Base-by-base conservation (phyloP, 2,329 filamentous ascomycete species). In the Phyllosticta citriasiana region DNA sequence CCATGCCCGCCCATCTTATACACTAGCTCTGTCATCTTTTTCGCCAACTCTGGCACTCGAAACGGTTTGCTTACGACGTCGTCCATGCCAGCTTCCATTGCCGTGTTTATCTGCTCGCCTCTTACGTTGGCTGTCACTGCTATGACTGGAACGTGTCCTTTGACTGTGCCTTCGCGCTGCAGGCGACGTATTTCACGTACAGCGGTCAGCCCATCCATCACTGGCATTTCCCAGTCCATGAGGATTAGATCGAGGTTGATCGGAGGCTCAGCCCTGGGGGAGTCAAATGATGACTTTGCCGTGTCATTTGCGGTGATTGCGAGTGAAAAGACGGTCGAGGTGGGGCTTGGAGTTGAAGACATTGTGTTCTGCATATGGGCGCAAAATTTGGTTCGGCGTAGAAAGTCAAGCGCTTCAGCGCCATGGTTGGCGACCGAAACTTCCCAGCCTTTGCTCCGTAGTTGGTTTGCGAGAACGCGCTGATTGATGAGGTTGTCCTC, bases 11-110 rank as follows among this genome's bases (percentile, higher is more conserved):
- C 40, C 40, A 47, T 47, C 40, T 47, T 47, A 16, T 14, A 47
- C 14, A 47, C 40, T 16, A 47, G 40, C 16, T 47, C 40, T 5
- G 16, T 53, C 52, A 25, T 53, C 22, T 27, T 53, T 53, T 47
- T 47, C 14, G 40, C 40, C 40, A 72, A 57, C 55, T 71, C 70
- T 2, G 64, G 63, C 26, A 72, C 68, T 1, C 67, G 63, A 70
- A 92, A 93, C 2, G 89, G 89, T 69, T 93, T 93, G 1, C 87
- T 86, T 33, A 93, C 88, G 55, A 91, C 84, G 72, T 87, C 86
- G 72, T 91, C 86, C 40, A 72, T 71, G 14, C 72, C 72, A 30
- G 71, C 71, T 33, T 66, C 64, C 57, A 71, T 70, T 2, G 72
- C 72, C 12, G 63, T 66, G 26, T 69, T 66, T 24, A 74, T 71